Base-by-base conservation (phyloP, 495 filamentous ascomycete genomes). In the Astrothelium subdiscretum region DNA sequence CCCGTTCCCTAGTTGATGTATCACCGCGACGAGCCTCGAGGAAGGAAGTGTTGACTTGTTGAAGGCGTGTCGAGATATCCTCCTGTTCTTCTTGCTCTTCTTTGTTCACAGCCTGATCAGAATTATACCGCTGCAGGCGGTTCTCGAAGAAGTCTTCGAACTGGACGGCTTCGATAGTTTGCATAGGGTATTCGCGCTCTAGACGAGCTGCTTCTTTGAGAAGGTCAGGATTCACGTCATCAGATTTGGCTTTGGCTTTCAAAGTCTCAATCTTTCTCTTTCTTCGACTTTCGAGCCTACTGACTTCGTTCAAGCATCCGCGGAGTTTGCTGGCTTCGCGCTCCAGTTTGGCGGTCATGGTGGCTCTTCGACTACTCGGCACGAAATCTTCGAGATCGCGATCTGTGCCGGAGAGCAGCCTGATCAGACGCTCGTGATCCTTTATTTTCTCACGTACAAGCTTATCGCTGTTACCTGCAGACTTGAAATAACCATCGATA, bases 81-180 rank as follows among this genome's bases (percentile, higher is more conserved):
- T 91, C 83, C 74, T 97, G 94, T 42, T 92, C 90, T 29, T 79
- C 75, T 1, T 78, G 77, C 70, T 98, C 94, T 62, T 86, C 79
- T 18, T 80, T 77, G 1, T 96, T 72, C 63, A 84, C 83, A 5
- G 84, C 79, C 29, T 85, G 71, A 62, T 97, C 91, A 0, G 84
- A 69, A 65, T 94, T 85, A 69, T 97, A 98, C n/a, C 83, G 74
- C 11, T 79, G 78, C 11, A 98, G 79, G 1, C 90, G 85, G 58
- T 87, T 79, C 68, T 95, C 90, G 61, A 97, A 97, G 35, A 97
- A 84, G 54, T 84, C 83, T 67, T 97, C 94, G 67, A 98, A 98
- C 62, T 96, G 89, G 20, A 84, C 88, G 1, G 92, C 84, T 43
- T 89, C 85, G 54, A 98, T 86, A 31, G 83, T 80, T 32, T 89